Percentiles rank a stretch among this genome's conserved stretches.
phyloP scores from a whole-genome alignment of 2,329 filamentous ascomycete genomes.

The Fusarium sacchari region DNA sequence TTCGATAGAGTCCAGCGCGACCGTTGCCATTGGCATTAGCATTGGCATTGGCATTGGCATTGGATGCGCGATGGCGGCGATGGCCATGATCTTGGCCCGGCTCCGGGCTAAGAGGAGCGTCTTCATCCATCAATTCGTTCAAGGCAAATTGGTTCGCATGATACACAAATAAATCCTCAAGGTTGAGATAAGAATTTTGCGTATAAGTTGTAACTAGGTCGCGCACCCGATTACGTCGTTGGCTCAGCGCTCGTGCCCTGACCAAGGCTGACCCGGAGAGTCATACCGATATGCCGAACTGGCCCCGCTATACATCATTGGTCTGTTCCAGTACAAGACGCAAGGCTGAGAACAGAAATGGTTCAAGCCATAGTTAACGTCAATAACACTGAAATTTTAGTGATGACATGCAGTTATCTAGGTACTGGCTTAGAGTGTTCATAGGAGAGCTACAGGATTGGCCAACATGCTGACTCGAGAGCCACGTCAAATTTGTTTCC shows the following conservation, averaged over 20 bases:
- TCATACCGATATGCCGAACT: constrained; percentile 26
- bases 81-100: constrained; percentile 30
- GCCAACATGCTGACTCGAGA: neutral
- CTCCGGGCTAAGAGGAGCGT: constrained; percentile 33
- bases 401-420: neutral
- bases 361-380: neutral
- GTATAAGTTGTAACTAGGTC: constrained; percentile 20
- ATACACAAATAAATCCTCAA: constrained; percentile 6
- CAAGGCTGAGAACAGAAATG: constrained; percentile 25
- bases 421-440: neutral
- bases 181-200: constrained; percentile 19
- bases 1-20: constrained; percentile 64
- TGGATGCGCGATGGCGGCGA: constrained; percentile 23
- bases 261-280: constrained; percentile 37
- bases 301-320: constrained; percentile 34
- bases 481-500: constrained; percentile 11
- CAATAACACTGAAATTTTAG: neutral
- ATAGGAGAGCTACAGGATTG: neutral
- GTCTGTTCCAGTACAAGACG: constrained; percentile 3
- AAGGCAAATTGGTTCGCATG: constrained; percentile 31
- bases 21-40: constrained; percentile 4
- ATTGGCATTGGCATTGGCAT: constrained; percentile 35
- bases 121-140: constrained; percentile 44
- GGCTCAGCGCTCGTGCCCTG: constrained; percentile 24
- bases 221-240: constrained; percentile 40